Evolutionary conservation across 1,284 basidiomycete species (phyloP).

Genomic region (Mycena citricolor): DNA sequence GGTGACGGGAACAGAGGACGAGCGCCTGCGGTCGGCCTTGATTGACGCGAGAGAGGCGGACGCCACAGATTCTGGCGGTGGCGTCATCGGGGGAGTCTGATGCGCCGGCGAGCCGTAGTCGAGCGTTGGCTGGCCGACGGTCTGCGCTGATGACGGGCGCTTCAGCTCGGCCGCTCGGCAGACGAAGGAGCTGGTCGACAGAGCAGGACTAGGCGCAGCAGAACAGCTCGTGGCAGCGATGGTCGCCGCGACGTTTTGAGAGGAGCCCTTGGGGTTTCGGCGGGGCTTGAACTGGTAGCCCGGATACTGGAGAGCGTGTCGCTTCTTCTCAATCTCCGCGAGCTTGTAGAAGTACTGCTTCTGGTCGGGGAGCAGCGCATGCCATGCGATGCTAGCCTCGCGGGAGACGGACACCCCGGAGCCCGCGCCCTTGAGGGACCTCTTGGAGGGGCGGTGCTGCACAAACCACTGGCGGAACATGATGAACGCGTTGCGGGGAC

Average conservation of each 20-base stretch:
- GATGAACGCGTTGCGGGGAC: conserved; percentile 20
- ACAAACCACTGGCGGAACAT: conserved; percentile 17
- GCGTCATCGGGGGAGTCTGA: no score
- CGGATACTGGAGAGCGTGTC: conserved; percentile 11
- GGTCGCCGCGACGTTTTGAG: no score
- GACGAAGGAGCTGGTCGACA: no score
- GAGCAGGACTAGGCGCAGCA: no score
- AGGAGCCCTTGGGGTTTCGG: no score
- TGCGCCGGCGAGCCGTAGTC: no score
- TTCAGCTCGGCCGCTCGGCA: no score
- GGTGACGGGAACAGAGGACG: conserved; percentile 20
- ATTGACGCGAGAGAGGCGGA: no score
- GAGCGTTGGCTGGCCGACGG: no score
- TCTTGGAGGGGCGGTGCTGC: conserved; percentile 7
- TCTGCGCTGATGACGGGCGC: no score
- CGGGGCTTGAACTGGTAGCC: conserved; percentile 19
- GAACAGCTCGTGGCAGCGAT: no score
- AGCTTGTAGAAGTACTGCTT: conserved; percentile 10
- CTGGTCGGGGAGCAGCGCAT: background rate
- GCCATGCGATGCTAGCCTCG: conserved; percentile 16
- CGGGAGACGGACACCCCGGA: conserved; percentile 11
- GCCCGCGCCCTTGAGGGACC: background rate
- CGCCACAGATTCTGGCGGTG: no score
- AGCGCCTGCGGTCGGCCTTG: conserved; percentile 18
- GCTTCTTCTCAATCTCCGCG: conserved; percentile 13